Conservation (phyloP, 2,329 filamentous ascomycete species). For the Trichophyton verrucosum region DNA sequence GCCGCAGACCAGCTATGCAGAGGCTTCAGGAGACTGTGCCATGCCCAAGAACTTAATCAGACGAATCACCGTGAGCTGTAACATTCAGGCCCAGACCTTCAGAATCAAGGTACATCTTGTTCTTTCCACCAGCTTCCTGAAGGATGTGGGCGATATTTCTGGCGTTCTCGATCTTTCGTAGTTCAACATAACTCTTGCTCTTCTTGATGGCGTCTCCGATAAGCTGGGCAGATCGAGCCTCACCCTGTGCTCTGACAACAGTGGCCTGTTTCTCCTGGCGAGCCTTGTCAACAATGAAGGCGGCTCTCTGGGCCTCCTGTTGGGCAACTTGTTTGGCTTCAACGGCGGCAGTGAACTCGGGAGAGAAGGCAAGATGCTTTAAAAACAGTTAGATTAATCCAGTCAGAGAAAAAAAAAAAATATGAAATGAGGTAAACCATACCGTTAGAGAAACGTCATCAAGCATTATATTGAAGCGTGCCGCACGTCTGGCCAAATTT, state of each 20-base stretch:
- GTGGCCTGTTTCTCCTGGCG: slow-evolving; percentile 99
- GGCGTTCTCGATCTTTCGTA: slow-evolving; percentile 97
- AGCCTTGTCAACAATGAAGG: slow-evolving; percentile 97
- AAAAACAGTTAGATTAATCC: neutral
- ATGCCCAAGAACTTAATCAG: neutral
- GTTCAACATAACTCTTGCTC: slow-evolving; percentile 88
- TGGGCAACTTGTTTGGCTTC: slow-evolving; percentile 59
- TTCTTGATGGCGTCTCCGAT: slow-evolving; percentile 99
- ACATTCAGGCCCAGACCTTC: slow-evolving; percentile 89
- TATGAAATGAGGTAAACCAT: slow-evolving; percentile 24
- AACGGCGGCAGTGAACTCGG: slow-evolving; percentile 56
- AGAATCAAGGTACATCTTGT: slow-evolving; percentile 86
- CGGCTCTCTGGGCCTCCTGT: slow-evolving; percentile 92
- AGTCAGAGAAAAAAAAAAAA: neutral
- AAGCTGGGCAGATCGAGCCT: slow-evolving; percentile 91
- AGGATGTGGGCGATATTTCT: slow-evolving; percentile 75
- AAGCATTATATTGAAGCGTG: slow-evolving; percentile 91
- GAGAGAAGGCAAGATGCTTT: slow-evolving; percentile 55
- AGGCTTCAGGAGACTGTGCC: neutral
- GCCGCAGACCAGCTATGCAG: neutral
- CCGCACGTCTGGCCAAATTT: slow-evolving; percentile 79
- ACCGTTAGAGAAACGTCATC: slow-evolving; percentile 96
- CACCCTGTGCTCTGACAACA: slow-evolving; percentile 96
- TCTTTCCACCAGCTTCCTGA: slow-evolving; percentile 73
- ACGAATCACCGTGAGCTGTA: slow-evolving; percentile 22